Evolutionary conservation across 352 stramenopile species (phyloP).

Genomic region (Globisporangium nunn): DNA sequence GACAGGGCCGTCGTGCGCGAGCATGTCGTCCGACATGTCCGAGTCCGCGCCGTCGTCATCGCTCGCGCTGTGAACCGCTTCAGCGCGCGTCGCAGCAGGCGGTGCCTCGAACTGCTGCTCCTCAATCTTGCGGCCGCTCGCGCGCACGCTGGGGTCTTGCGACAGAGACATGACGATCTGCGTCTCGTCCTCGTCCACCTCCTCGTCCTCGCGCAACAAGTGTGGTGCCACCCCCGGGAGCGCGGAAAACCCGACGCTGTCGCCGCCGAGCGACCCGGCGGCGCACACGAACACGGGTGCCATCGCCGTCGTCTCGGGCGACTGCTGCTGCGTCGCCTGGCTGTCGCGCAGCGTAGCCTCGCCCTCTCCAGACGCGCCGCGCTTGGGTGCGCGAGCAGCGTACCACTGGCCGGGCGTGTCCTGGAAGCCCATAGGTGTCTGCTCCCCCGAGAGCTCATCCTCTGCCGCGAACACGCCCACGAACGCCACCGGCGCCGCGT

Average conservation of each 20-base stretch:
- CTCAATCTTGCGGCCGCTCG: conserved; percentile 24
- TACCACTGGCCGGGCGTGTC: conserved; percentile 41
- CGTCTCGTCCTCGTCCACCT: conserved; percentile 74
- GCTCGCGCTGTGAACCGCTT: conserved; percentile 2
- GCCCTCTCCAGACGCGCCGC: conserved; percentile 22
- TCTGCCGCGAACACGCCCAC: conserved; percentile 25
- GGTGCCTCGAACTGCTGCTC: conserved; percentile 31
- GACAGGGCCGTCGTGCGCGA: conserved; percentile 49
- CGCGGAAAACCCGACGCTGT: conserved; percentile 7
- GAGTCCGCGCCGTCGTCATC: conserved; percentile 36
- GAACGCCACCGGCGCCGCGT: conserved; percentile 12
- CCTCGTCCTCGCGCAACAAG: conserved; percentile 16
- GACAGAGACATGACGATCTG: conserved; percentile 77
- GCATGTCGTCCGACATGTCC: conserved; percentile 65
- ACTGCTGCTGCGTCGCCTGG: conserved; percentile 24
- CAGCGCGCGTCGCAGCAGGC: neutral
- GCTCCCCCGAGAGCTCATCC: conserved; percentile 28
- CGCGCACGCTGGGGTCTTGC: conserved; percentile 37
- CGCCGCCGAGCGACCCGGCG: conserved; percentile 13
- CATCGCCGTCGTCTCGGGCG: neutral
- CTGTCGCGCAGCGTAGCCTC: conserved; percentile 45
- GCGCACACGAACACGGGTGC: conserved; percentile 41
- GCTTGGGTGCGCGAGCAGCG: conserved; percentile 25
- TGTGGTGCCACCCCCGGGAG: neutral
- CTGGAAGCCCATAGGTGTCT: conserved; percentile 59